phyloP scores from a whole-genome alignment of 257 asterid genomes.

The Solanum pennellii region DNA sequence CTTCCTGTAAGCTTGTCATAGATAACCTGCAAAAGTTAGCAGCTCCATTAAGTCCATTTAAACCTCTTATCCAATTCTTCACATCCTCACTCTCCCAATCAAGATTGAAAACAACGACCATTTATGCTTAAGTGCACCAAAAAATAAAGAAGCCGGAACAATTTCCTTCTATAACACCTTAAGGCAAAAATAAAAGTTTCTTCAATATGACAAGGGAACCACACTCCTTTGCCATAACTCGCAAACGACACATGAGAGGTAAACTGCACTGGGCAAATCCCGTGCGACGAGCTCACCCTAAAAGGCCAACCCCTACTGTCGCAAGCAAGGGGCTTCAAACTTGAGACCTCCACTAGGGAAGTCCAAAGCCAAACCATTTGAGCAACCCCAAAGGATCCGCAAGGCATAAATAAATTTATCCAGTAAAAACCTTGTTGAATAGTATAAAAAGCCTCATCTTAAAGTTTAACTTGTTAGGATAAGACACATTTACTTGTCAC shows the following conservation, averaged over 20 bases:
- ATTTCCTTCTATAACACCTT: not conserved
- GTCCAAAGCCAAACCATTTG: not conserved
- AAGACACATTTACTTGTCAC: not conserved
- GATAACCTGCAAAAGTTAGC: constrained; percentile 57
- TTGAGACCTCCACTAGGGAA: not conserved
- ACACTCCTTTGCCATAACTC: not conserved
- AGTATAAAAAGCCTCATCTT: not conserved
- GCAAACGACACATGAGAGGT: not conserved
- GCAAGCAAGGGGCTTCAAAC: not conserved
- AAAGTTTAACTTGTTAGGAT: not conserved
- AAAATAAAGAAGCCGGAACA: not conserved
- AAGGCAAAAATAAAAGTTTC: not conserved
- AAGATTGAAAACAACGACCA: not conserved
- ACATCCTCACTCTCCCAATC: not conserved
- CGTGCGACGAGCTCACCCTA: not conserved
- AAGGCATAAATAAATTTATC: not conserved
- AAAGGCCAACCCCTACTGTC: not conserved
- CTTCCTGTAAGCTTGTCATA: constrained; percentile 75
- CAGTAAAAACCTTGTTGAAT: not conserved
- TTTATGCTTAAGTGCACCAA: not conserved
- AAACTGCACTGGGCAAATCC: not conserved
- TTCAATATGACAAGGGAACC: not conserved
- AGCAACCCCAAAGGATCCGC: not conserved
- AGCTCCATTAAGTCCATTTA: not conserved
- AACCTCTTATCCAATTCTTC: not conserved